These are phyloP conservation scores for Jacaranda copaia DNA, from an alignment of 257 asterid species.

Conservation along the genomic window DNA sequence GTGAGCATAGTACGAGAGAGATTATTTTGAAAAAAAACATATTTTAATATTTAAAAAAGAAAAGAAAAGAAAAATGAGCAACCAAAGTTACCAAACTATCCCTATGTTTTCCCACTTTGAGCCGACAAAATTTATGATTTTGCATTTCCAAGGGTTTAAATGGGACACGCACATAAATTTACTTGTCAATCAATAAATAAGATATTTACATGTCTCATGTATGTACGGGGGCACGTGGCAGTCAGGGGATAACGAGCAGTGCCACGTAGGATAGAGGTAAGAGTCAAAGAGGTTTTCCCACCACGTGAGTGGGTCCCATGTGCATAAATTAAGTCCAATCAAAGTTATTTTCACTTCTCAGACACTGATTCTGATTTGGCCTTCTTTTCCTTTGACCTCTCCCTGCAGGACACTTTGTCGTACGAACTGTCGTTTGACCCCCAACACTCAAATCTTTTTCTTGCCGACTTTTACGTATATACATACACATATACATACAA, in stretches of 20 bases:
- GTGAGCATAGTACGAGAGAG: too few relatives aligned
- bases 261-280: slow-evolving; percentile 26
- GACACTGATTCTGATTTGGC: slow-evolving; percentile 31
- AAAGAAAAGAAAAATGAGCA: too few relatives aligned
- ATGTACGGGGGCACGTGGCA: slow-evolving; percentile 19
- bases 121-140: too few relatives aligned
- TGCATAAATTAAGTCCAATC: slow-evolving; percentile 22
- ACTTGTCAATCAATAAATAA: not conserved
- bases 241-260: not conserved
- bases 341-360: not conserved
- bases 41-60: too few relatives aligned
- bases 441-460: not conserved
- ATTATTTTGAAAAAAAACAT: too few relatives aligned
- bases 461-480: not conserved
- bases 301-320: slow-evolving; percentile 23
- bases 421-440: slow-evolving; percentile 40
- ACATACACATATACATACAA: not conserved
- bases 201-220: not conserved
- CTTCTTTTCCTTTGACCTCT: not conserved
- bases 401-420: slow-evolving; percentile 4
- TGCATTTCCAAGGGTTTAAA: too few relatives aligned
- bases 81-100: too few relatives aligned
- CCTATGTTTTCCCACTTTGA: too few relatives aligned
- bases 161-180: too few relatives aligned
- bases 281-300: not conserved